Evolutionary conservation across 2,329 filamentous ascomycete species (phyloP).

Genomic region (Periconia sp.): DNA sequence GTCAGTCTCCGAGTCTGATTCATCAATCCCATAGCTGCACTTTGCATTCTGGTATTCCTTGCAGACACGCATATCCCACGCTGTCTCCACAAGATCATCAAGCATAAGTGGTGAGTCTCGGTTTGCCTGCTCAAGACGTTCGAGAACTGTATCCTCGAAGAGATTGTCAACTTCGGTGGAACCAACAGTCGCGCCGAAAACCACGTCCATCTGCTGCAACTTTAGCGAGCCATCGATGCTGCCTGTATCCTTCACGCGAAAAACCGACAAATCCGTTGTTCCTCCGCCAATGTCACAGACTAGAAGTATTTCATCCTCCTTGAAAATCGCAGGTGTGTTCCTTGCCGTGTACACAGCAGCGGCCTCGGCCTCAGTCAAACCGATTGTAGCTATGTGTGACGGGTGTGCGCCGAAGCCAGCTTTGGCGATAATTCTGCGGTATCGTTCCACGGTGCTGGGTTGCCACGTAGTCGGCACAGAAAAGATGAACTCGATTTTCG

Average conservation of each 20-base stretch:
- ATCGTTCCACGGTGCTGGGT: constrained; percentile 47
- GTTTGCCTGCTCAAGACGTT: constrained; percentile 26
- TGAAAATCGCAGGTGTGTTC: constrained; percentile 25
- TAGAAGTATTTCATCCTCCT: constrained; percentile 43
- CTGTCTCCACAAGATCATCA: constrained; percentile 18
- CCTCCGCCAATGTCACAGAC: constrained; percentile 52
- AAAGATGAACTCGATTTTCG: constrained; percentile 54
- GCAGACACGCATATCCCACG: constrained; percentile 41
- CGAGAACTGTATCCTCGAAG: constrained; percentile 26
- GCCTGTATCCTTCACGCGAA: constrained; percentile 22
- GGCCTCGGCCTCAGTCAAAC: constrained; percentile 53
- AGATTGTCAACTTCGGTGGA: constrained; percentile 37
- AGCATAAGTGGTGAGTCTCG: constrained; percentile 16
- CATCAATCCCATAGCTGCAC: constrained; percentile 34
- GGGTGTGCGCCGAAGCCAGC: constrained; percentile 49
- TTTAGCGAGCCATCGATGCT: constrained; percentile 10
- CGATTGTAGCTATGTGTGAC: constrained; percentile 42
- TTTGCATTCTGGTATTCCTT: constrained; percentile 41
- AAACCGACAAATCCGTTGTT: constrained; percentile 39
- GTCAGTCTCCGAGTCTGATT: constrained; percentile 26
- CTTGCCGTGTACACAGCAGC: constrained; percentile 49
- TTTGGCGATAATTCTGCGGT: constrained; percentile 47
- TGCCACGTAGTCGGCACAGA: constrained; percentile 58
- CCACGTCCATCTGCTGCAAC: constrained; percentile 22
- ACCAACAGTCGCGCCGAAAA: constrained; percentile 34